Evolutionary conservation across 2,329 filamentous ascomycete genomes (phyloP).

Genomic region (Mycosphaerelloides madeirae): DNA sequence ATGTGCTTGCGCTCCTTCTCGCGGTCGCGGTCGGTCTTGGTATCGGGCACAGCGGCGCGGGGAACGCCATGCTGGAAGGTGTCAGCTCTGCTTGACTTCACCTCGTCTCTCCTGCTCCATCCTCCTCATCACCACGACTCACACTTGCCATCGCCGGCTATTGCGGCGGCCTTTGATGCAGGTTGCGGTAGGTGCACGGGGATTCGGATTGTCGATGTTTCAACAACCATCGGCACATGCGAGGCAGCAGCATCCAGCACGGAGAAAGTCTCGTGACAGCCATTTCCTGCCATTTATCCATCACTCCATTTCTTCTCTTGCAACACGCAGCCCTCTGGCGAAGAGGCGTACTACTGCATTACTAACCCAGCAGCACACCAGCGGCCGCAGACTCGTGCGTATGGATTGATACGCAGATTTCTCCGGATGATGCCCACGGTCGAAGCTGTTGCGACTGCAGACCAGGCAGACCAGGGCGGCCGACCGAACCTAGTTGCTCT

Average conservation of each 20-base stretch:
- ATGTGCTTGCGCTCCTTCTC: constrained; percentile 72
- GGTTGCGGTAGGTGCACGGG: not conserved
- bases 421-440: too few relatives aligned
- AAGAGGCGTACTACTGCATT: too few relatives aligned
- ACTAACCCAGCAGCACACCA: too few relatives aligned
- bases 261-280: not conserved
- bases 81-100: constrained; percentile 18
- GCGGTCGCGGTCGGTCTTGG: constrained; percentile 63
- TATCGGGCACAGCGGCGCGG: constrained; percentile 53
- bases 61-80: constrained; percentile 72
- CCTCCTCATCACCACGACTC: constrained; percentile 5
- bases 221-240: not conserved
- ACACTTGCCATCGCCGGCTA: constrained; percentile 7
- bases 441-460: too few relatives aligned
- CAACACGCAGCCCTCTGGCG: too few relatives aligned
- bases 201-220: not conserved
- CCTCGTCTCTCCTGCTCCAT: constrained; percentile 9
- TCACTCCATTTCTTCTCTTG: too few relatives aligned
- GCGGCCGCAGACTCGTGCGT: too few relatives aligned
- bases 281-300: too few relatives aligned
- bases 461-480: too few relatives aligned
- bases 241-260: constrained; percentile 1
- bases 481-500: too few relatives aligned
- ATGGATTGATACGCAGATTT: too few relatives aligned
- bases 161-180: not conserved